Evolutionary conservation across 805 yeast genomes (phyloP).

Genomic region (Cyberlindnera saturnus): DNA sequence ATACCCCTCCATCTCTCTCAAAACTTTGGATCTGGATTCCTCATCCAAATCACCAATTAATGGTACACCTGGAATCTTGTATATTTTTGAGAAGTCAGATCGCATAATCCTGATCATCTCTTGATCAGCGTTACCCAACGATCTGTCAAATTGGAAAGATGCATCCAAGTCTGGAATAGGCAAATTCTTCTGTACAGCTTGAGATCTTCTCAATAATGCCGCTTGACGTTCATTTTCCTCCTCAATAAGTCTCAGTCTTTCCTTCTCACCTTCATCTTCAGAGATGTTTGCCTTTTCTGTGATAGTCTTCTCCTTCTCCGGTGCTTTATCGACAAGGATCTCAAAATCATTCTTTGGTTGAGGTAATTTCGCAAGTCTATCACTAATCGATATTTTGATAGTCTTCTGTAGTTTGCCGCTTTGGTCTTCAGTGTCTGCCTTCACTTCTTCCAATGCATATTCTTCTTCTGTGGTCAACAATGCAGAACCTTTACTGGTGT

Average conservation of each 20-base stretch:
- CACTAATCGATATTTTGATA: conserved; percentile 5
- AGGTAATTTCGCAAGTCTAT: conserved; percentile 30
- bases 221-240: conserved; percentile 9
- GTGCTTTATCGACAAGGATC: conserved; percentile 29
- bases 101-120: conserved; percentile 33
- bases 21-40: conserved; percentile 1
- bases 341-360: conserved; percentile 44
- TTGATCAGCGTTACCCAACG: conserved; percentile 14
- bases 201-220: conserved; percentile 36
- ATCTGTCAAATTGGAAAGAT: not conserved
- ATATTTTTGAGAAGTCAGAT: conserved; percentile 35
- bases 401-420: not conserved
- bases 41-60: conserved; percentile 19
- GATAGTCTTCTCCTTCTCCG: conserved; percentile 7
- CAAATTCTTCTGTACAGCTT: conserved; percentile 39
- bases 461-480: conserved; percentile 21
- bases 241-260: conserved; percentile 10
- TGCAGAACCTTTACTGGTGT: conserved; percentile 30
- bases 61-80: conserved; percentile 16
- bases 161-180: conserved; percentile 31
- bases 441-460: conserved; percentile 3
- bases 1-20: conserved; percentile 8
- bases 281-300: not conserved
- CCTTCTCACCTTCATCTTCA: conserved; percentile 20
- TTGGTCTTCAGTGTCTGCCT: not conserved